phyloP scores from a whole-genome alignment of 2,329 filamentous ascomycete genomes.

The Lasiodiplodia sp. region DNA sequence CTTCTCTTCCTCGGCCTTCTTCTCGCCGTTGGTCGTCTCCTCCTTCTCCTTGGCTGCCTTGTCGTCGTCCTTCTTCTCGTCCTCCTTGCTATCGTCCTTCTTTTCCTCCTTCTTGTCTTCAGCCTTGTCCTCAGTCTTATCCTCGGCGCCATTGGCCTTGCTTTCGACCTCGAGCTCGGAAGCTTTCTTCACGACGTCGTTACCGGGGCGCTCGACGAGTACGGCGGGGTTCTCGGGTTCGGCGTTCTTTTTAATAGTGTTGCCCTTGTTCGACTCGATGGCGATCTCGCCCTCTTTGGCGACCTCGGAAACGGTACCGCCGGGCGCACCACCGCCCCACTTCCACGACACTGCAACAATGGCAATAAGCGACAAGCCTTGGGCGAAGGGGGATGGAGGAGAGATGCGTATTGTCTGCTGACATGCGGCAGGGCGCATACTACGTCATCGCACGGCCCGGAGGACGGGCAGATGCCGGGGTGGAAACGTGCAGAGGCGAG shows the following conservation, averaged over 20 bases:
- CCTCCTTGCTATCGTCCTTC: constrained; percentile 41
- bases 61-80: constrained; percentile 38
- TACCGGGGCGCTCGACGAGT: constrained; percentile 64
- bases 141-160: constrained; percentile 45
- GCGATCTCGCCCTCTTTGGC: constrained; percentile 66
- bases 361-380: neutral
- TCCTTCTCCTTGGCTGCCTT: constrained; percentile 35
- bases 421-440: constrained; percentile 8
- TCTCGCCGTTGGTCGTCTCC: constrained; percentile 41
- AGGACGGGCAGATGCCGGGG: neutral
- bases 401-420: neutral
- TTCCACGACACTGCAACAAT: constrained; percentile 65
- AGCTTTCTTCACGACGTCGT: constrained; percentile 70
- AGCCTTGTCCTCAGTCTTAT: constrained; percentile 35
- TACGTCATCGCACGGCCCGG: constrained; percentile 25
- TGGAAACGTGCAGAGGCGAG: constrained; percentile 24
- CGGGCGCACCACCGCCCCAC: constrained; percentile 64
- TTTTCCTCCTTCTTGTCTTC: constrained; percentile 44
- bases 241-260: constrained; percentile 70
- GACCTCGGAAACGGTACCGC: constrained; percentile 64
- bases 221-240: constrained; percentile 68
- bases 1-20: constrained; percentile 39
- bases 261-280: constrained; percentile 68
- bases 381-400: neutral
- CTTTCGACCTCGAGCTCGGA: constrained; percentile 66